phyloP scores from a whole-genome alignment of 2,329 filamentous ascomycete genomes.

The Phialemoniopsis sp. region DNA sequence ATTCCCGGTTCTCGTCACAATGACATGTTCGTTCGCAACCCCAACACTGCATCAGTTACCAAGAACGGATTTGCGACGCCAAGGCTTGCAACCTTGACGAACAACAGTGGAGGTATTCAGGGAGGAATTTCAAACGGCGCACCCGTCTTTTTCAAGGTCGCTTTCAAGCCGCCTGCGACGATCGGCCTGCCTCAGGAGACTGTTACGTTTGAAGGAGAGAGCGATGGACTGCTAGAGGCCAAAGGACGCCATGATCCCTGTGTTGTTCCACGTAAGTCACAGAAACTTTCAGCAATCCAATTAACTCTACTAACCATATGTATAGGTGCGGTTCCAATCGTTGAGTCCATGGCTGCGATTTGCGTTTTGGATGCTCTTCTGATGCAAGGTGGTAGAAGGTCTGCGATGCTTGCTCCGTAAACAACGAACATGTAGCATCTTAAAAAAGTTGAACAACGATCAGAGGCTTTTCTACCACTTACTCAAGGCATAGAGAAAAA shows the following conservation, averaged over 20 bases:
- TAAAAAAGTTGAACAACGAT: too few species aligned
- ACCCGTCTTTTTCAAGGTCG: constrained; percentile 89
- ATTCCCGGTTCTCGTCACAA: constrained; percentile 89
- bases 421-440: too few species aligned
- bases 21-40: constrained; percentile 71
- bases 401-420: too few species aligned
- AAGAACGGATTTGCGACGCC: constrained; percentile 47
- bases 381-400: too few species aligned
- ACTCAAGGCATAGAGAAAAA: too few species aligned
- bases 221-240: constrained; percentile 73
- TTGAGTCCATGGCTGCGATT: constrained; percentile 75
- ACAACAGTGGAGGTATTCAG: constrained; percentile 93
- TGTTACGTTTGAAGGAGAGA: constrained; percentile 67
- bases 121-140: constrained; percentile 93
- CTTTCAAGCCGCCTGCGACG: constrained; percentile 92
- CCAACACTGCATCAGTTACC: constrained; percentile 29
- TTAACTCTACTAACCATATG: not conserved
- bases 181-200: constrained; percentile 88
- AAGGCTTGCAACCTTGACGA: constrained; percentile 79
- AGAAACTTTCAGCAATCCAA: too few species aligned
- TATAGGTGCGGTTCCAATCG: constrained; percentile 72
- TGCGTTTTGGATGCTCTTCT: too few species aligned
- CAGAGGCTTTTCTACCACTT: too few species aligned
- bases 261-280: constrained; percentile 62
- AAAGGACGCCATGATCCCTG: constrained; percentile 95